Conservation (phyloP, 2,329 filamentous ascomycete genomes). For the Podosphaera leucotricha region DNA sequence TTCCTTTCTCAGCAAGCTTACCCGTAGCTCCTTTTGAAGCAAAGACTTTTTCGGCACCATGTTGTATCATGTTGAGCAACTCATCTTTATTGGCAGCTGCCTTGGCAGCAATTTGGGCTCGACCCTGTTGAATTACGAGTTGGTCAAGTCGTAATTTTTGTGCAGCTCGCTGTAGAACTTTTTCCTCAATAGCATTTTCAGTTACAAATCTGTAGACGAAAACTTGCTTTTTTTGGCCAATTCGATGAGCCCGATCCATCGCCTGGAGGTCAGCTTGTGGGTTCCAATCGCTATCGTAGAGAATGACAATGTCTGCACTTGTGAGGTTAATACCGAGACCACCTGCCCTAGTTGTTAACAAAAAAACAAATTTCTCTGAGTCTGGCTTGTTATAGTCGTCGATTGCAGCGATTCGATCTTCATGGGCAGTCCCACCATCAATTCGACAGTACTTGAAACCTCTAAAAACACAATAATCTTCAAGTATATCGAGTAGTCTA, state of each 20-base stretch:
- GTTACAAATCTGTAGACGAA: conserved; percentile 93
- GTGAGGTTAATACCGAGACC: conserved; percentile 94
- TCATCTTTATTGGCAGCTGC: conserved; percentile 90
- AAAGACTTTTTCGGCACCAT: conserved; percentile 91
- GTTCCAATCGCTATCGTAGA: conserved; percentile 98
- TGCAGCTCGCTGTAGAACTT: conserved; percentile 85
- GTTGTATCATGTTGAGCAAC: conserved; percentile 91
- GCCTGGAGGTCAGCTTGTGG: conserved; percentile 94
- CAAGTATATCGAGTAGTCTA: conserved; percentile 81
- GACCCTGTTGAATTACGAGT: conserved; percentile 91
- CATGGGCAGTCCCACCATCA: conserved; percentile 86
- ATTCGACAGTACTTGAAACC: conserved; percentile 94
- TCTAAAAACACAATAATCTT: conserved; percentile 94
- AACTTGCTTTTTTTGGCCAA: conserved; percentile 96
- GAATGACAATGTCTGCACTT: conserved; percentile 77
- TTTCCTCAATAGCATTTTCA: conserved; percentile 95
- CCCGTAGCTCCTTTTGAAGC: conserved; percentile 44
- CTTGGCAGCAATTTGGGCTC: conserved; percentile 74
- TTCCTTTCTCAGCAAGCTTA: conserved; percentile 30
- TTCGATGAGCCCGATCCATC: conserved; percentile 96
- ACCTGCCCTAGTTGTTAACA: conserved; percentile 85
- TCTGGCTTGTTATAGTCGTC: conserved; percentile 94
- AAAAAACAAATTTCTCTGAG: conserved; percentile 90
- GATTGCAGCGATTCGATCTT: conserved; percentile 91
- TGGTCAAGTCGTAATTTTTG: conserved; percentile 94